phyloP scores from a whole-genome alignment of 176 grass and related monocot species.

The Carex pumila region DNA sequence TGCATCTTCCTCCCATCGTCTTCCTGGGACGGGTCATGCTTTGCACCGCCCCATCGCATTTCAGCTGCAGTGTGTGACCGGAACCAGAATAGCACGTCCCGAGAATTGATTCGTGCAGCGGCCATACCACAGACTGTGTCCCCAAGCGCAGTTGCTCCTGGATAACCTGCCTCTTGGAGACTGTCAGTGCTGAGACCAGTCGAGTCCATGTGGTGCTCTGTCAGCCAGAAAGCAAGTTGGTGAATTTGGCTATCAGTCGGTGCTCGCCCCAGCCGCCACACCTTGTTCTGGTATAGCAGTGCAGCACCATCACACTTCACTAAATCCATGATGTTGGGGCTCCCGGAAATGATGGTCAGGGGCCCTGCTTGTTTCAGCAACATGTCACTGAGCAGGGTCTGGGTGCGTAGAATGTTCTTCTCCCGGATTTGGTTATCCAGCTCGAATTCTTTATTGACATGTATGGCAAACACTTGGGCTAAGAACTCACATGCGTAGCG shows the following conservation, averaged over 20 bases:
- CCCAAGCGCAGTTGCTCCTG: constrained; percentile 55
- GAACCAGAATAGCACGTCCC: constrained; percentile 90
- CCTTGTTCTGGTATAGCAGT: constrained; percentile 58
- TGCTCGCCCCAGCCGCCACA: constrained; percentile 52
- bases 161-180: constrained; percentile 85
- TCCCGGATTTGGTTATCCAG: constrained; percentile 74
- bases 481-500: constrained; percentile 95
- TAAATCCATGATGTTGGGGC: constrained; percentile 93
- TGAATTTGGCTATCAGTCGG: constrained; percentile 68
- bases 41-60: constrained; percentile 90
- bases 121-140: constrained; percentile 84
- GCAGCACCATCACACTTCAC: constrained; percentile 74
- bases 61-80: constrained; percentile 73
- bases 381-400: constrained; percentile 79
- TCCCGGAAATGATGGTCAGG: constrained; percentile 58
- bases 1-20: constrained; percentile 89
- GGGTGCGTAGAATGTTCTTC: constrained; percentile 80
- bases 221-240: constrained; percentile 71
- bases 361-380: constrained; percentile 71
- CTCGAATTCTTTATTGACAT: constrained; percentile 92
- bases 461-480: constrained; percentile 82
- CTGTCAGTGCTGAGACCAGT: constrained; percentile 94
- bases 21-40: constrained; percentile 58
- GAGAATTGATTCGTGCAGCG: constrained; percentile 73
- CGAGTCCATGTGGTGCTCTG: constrained; percentile 76